Evolutionary conservation across 805 yeast genomes (phyloP).

Genomic region (Monosporozyma siamensis): DNA sequence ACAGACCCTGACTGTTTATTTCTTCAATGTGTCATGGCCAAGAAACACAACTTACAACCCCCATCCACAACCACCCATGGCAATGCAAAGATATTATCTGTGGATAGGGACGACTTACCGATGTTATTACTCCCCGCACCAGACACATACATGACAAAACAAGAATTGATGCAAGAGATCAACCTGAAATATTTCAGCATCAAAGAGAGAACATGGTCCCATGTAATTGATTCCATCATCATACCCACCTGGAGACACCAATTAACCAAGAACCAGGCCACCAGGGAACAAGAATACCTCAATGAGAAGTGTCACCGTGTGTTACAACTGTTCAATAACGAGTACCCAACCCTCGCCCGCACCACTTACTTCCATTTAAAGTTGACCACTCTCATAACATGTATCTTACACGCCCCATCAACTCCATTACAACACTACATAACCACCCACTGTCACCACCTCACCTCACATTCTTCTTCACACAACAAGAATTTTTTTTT

Average conservation of each 20-base stretch:
- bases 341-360: too few species aligned
- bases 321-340: neutral
- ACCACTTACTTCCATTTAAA: too few species aligned
- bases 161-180: neutral
- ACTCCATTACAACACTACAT: too few species aligned
- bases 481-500: too few species aligned
- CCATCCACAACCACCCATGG: neutral
- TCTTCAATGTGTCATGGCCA: constrained; percentile 31
- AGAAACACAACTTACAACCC: neutral
- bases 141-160: neutral
- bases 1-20: constrained; percentile 51
- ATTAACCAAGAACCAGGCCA: neutral
- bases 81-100: neutral
- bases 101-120: neutral
- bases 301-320: neutral
- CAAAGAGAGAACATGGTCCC: neutral
- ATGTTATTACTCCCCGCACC: neutral
- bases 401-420: too few species aligned
- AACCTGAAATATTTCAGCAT: neutral
- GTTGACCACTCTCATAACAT: too few species aligned
- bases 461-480: too few species aligned
- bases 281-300: neutral
- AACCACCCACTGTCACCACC: too few species aligned
- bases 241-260: neutral
- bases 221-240: neutral